Base-by-base conservation (phyloP, 1,139 yeast species). In the Scheffersomyces illinoinensis region DNA sequence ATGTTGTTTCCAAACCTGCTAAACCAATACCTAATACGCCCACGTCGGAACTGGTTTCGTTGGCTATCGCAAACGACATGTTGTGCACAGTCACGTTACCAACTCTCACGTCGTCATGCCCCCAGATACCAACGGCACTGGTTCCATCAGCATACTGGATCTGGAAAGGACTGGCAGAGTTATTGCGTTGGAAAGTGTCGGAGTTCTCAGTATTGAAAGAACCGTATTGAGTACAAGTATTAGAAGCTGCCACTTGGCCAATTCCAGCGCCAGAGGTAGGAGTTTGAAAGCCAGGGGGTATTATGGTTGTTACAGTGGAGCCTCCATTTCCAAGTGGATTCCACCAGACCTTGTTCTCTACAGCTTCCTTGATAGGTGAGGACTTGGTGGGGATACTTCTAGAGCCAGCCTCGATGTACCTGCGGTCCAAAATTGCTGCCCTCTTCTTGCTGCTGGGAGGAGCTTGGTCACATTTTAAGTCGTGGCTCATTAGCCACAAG, bases 121-220 rank as follows among this genome's bases (percentile, higher is more conserved):
- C 88, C 88, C 86, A 84, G 58, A 76, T 69, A 53, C 96, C 96
- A 7, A 67, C 61, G 2, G 93, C 92, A 66, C 71, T 77, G 26
- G 91, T 79, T 7, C 71, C 68, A 70, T 90, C 96, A 46, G 88
- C 93, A 66, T 91, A 91, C 43, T 74, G 61, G 65, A 89, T 89
- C 55, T 53, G 19, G 61, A 81, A 81, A 0, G 61, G 59, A 1
- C 74, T 70, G 3, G 79, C 79, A 2, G 81, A 67, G 53, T 58
- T 39, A 63, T 80, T 81, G 50, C 61, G 57, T n/a, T 67, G 63
- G 69, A 77, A 79, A 1, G 79, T 56, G 54, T 67, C 69, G 4
- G 82, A 77, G 6, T 64, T 61, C 2, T 62, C 75, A 19, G 81
- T 77, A 58, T 73, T 68, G 65, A 79, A 79, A 1, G 83, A 75